phyloP scores from a whole-genome alignment of 2,329 filamentous ascomycete genomes.

The Pseudohalonectria lignicola region DNA sequence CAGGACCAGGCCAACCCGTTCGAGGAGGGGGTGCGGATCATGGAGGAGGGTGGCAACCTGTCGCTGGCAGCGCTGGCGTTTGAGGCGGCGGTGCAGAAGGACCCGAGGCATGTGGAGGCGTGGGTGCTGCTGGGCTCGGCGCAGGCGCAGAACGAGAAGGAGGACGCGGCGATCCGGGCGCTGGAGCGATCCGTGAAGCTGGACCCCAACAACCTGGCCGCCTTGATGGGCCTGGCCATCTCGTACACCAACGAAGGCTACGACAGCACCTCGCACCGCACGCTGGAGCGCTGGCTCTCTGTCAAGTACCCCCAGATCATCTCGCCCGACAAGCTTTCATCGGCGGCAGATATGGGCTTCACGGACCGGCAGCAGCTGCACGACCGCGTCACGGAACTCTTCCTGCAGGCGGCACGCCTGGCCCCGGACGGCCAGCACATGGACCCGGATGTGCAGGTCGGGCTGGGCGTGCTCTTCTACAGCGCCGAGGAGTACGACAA shows the following conservation, averaged over 20 bases:
- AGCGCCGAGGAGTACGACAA: slow-evolving; percentile 97
- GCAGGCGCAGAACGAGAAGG: slow-evolving; percentile 98
- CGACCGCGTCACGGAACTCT: slow-evolving; percentile 79
- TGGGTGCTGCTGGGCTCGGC: slow-evolving; percentile 89
- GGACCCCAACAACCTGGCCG: slow-evolving; percentile 76
- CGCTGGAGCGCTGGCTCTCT: slow-evolving; percentile 93
- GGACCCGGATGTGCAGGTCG: slow-evolving; percentile 97
- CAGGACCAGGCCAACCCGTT: slow-evolving; percentile 73
- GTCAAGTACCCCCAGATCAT: slow-evolving; percentile 83
- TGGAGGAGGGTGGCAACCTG: slow-evolving; percentile 87
- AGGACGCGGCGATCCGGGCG: slow-evolving; percentile 87
- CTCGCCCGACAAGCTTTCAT: slow-evolving; percentile 59
- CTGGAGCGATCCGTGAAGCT: slow-evolving; percentile 83
- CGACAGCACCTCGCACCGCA: slow-evolving; percentile 92
- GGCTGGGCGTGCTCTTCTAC: slow-evolving; percentile 93
- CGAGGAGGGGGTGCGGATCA: slow-evolving; percentile 84
- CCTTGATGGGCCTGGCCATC: slow-evolving; percentile 89
- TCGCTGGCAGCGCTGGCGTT: slow-evolving; percentile 90
- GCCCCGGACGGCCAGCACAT: slow-evolving; percentile 89
- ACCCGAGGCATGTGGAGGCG: slow-evolving; percentile 77
- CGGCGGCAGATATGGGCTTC: slow-evolving; percentile 78
- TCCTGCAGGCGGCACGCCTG: slow-evolving; percentile 85
- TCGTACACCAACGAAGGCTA: slow-evolving; percentile 99
- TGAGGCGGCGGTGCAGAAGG: slow-evolving; percentile 87
- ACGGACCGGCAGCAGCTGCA: slow-evolving; percentile 86